Evolutionary conservation across 2,329 filamentous ascomycete species (phyloP), one percentile per base, ranked within the genome.

Genomic region (Penicillium oxalicum): DNA sequence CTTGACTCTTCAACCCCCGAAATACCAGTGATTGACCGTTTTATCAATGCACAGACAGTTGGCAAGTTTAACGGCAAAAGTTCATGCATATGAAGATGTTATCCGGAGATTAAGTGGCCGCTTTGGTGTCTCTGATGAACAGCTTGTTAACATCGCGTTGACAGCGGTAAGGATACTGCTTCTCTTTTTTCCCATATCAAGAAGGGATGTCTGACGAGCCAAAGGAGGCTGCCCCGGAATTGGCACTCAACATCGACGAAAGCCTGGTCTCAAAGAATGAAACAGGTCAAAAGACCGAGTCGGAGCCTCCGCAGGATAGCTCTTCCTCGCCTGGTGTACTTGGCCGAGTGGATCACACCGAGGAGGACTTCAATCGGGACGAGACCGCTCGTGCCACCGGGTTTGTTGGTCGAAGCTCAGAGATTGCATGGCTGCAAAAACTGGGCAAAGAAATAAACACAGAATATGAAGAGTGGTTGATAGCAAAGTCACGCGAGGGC

Each of bases 351-450:
- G 72, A 72, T 46, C 62, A 66, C 32, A 68, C 71, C 5, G 64
- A 70, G 27, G 70, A 74, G 56, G 72, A 74, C 44, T 73, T 71
- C 50, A 69, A 70, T 34, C 61, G 61, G 47, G 65, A 69, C 35
- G 66, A 70, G 33, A 55, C 58, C 12, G 61, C 68, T n/a, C 62
- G 67, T 33, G 63, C 66, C 7, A 72, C 68, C 4, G 69, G 71
- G 0, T 74, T 68, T 47, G 69, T 73, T 54, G 72, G 72, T 7
- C 70, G 68, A 49, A 72, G 69, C 48, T 74, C 72, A 0, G 71
- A 74, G 40, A 65, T 73, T n/a, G 65, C 61, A 32, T 75, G 72
- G 72, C 58, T 74, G 7, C 70, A 74, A 38, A 65, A 59, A 18
- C 53, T 74, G 8, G 61, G 55, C 33, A 65, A 66, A 48, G 61